A percentile compares a stretch with the other conserved stretches of the same genome.
These are phyloP conservation scores for Lactifluus hygrophoroides DNA, from an alignment of 768 basidiomycete genomes.

Conservation along the genomic window DNA sequence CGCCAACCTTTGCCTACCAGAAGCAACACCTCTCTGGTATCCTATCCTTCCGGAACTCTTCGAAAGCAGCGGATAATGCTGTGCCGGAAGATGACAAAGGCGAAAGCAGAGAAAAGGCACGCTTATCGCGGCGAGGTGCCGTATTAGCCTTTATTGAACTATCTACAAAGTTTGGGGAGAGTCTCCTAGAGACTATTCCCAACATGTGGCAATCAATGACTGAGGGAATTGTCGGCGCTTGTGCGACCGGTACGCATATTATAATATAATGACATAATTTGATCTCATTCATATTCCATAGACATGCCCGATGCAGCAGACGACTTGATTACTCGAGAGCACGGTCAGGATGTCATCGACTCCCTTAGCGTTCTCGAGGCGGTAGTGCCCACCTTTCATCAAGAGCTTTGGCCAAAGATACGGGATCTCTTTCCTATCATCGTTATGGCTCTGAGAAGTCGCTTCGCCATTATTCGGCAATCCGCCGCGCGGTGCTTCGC, in stretches of 20 bases:
- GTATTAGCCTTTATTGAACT: conserved; percentile 73
- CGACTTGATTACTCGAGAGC: conserved; percentile 54
- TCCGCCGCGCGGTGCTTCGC: conserved; percentile 82
- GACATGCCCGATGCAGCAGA: conserved; percentile 51
- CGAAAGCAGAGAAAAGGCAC: conserved; percentile 53
- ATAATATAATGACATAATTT: background rate
- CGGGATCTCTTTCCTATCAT: conserved; percentile 68
- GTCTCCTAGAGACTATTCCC: conserved; percentile 71
- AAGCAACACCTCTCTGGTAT: conserved; percentile 62
- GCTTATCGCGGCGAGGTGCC: conserved; percentile 79
- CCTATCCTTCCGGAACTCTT: conserved; percentile 54
- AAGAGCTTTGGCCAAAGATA: conserved; percentile 60
- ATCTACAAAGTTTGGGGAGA: conserved; percentile 64
- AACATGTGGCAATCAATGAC: conserved; percentile 94
- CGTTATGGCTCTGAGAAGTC: conserved; percentile 68
- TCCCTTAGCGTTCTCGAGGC: conserved; percentile 84
- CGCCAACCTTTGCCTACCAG: conserved; percentile 76
- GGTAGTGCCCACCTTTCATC: conserved; percentile 66
- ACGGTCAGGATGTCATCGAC: conserved; percentile 88
- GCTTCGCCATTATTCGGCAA: conserved; percentile 84
- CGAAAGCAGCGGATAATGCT: conserved; percentile 27
- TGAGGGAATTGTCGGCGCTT: conserved; percentile 62
- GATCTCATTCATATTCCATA: background rate
- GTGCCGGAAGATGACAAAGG: conserved; percentile 39
- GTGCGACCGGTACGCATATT: conserved; percentile 47